phyloP scores from a whole-genome alignment of 768 basidiomycete species.

The Agrocybe praecox region DNA sequence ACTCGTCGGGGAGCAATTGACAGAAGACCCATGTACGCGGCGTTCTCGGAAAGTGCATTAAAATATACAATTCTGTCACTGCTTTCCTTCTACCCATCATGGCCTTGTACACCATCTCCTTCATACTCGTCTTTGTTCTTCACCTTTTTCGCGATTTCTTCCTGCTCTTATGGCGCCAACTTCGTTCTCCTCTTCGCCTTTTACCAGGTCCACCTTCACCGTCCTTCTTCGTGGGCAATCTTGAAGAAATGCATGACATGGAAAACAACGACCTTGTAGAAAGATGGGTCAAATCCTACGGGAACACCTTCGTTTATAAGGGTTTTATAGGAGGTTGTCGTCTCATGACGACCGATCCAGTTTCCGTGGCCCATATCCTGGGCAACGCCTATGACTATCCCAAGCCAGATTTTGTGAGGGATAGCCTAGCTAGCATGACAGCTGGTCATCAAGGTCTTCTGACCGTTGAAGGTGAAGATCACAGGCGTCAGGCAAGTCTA shows the following conservation, averaged over 20 bases:
- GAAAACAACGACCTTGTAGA: constrained; percentile 46
- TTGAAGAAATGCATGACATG: constrained; percentile 51
- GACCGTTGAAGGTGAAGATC: constrained; percentile 43
- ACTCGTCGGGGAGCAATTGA: background rate
- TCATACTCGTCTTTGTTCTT: constrained; percentile 23
- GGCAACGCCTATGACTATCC: constrained; percentile 53
- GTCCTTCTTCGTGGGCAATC: constrained; percentile 47
- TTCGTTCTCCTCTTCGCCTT: constrained; percentile 42
- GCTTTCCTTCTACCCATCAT: constrained; percentile 13
- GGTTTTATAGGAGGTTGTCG: constrained; percentile 46
- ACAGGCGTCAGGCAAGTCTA: constrained; percentile 40
- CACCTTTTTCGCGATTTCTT: constrained; percentile 31
- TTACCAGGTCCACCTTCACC: constrained; percentile 43
- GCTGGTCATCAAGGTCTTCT: constrained; percentile 33
- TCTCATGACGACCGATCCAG: constrained; percentile 59
- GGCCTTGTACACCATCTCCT: constrained; percentile 14
- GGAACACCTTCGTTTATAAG: constrained; percentile 43
- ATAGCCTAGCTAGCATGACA: constrained; percentile 30
- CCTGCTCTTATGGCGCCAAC: constrained; percentile 44
- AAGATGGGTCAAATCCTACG: constrained; percentile 48
- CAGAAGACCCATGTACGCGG: background rate
- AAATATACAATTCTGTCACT: background rate
- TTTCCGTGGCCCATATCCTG: constrained; percentile 64
- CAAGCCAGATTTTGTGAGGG: constrained; percentile 48
- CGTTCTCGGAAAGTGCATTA: constrained; percentile 2